phyloP scores from a whole-genome alignment of 805 yeast species.

The Candida taoyuanica region DNA sequence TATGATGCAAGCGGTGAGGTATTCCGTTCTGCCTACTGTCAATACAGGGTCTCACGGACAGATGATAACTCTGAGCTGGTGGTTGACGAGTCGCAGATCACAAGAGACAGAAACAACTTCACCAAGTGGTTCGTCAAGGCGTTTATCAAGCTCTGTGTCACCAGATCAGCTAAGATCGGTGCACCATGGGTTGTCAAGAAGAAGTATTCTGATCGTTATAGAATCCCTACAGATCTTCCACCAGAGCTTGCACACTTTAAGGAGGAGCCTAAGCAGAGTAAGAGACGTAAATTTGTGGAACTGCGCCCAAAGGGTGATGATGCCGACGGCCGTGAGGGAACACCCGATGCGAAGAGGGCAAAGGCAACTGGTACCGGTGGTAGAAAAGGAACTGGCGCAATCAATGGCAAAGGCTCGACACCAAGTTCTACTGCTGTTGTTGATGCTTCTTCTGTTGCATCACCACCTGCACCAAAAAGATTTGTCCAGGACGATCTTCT shows the following conservation, averaged over 20 bases:
- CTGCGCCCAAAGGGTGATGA: constrained; percentile 10
- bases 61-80: constrained; percentile 54
- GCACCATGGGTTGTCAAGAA: constrained; percentile 95
- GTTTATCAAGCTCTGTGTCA: constrained; percentile 65
- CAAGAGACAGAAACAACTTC: constrained; percentile 80
- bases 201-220: constrained; percentile 63
- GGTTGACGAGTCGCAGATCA: constrained; percentile 66
- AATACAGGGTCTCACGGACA: constrained; percentile 65
- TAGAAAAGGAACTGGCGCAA: constrained; percentile 4
- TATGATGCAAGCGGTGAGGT: constrained; percentile 32
- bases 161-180: constrained; percentile 74
- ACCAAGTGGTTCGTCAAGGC: constrained; percentile 91
- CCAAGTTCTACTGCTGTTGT: background rate
- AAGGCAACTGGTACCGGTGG: constrained; percentile 1
- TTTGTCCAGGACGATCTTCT: constrained; percentile 21
- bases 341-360: constrained; percentile 9
- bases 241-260: constrained; percentile 38
- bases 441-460: background rate
- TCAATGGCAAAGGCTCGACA: background rate
- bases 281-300: constrained; percentile 9
- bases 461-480: constrained; percentile 19
- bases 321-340: constrained; percentile 2
- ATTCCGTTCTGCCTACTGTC: constrained; percentile 49
- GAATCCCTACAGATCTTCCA: constrained; percentile 60
- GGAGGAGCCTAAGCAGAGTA: constrained; percentile 21